Evolutionary conservation across 169 alveolate genomes (phyloP).

Genomic region (Plasmodium fragile): DNA sequence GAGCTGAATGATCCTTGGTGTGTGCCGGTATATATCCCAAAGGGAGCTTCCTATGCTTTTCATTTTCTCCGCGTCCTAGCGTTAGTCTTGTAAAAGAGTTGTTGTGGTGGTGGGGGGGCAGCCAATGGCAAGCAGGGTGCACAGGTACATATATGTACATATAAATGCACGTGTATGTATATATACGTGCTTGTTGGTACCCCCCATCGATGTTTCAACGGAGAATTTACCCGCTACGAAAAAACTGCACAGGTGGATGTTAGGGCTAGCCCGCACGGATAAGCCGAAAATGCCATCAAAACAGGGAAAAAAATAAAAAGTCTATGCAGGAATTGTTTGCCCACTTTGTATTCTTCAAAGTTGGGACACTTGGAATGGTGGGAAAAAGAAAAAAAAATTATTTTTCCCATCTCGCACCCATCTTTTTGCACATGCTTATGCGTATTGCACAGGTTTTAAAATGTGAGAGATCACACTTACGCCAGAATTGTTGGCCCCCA

Average conservation of each 20-base stretch:
- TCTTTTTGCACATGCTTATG: neutral
- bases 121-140: neutral
- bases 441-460: neutral
- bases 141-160: neutral
- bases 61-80: constrained; percentile 12
- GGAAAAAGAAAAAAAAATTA: neutral
- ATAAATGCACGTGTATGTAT: neutral
- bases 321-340: neutral
- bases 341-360: neutral
- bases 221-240: neutral
- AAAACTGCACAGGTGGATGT: neutral
- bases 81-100: neutral
- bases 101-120: neutral
- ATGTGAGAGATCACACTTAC: neutral
- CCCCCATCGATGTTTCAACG: neutral
- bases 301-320: neutral
- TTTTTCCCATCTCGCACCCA: neutral
- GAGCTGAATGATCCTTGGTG: constrained; percentile 23
- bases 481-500: neutral
- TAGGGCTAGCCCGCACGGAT: neutral
- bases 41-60: neutral
- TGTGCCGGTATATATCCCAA: constrained; percentile 8
- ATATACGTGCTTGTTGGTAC: neutral
- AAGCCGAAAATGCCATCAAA: neutral
- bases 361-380: neutral